These are phyloP conservation scores for Mycena pura DNA, from an alignment of 768 basidiomycete species.

Conservation along the genomic window DNA sequence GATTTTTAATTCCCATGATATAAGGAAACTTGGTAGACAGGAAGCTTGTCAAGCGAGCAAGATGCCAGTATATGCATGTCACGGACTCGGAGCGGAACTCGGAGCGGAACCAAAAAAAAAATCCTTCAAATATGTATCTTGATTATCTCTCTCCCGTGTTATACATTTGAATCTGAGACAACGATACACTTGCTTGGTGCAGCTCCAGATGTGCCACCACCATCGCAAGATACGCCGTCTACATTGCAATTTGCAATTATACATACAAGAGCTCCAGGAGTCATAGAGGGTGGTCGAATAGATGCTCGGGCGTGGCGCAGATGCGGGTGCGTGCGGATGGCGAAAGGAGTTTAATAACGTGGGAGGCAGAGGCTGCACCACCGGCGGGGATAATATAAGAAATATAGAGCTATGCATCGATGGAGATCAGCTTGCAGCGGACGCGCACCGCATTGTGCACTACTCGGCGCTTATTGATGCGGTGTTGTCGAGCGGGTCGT, in stretches of 20 bases:
- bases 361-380: conserved; percentile 6
- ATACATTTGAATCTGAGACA: too few species aligned
- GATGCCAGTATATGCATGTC: too few species aligned
- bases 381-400: conserved; percentile 18
- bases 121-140: too few species aligned
- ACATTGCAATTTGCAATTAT: conserved; percentile 15
- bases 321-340: neutral
- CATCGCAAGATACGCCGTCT: conserved; percentile 7
- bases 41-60: too few species aligned
- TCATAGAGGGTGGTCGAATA: conserved; percentile 10
- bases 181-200: too few species aligned
- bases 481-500: conserved; percentile 6
- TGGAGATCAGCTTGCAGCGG: conserved; percentile 10
- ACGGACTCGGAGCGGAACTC: too few species aligned
- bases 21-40: too few species aligned
- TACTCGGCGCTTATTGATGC: conserved; percentile 23
- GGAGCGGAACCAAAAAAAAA: too few species aligned
- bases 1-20: too few species aligned
- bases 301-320: conserved; percentile 2
- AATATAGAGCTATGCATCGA: conserved; percentile 27
- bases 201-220: too few species aligned
- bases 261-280: conserved; percentile 17
- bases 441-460: neutral
- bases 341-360: conserved; percentile 16
- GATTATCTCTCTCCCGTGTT: too few species aligned